Evolutionary conservation across 2,329 filamentous ascomycete genomes (phyloP).

Genomic region (Monosporascus sp.): DNA sequence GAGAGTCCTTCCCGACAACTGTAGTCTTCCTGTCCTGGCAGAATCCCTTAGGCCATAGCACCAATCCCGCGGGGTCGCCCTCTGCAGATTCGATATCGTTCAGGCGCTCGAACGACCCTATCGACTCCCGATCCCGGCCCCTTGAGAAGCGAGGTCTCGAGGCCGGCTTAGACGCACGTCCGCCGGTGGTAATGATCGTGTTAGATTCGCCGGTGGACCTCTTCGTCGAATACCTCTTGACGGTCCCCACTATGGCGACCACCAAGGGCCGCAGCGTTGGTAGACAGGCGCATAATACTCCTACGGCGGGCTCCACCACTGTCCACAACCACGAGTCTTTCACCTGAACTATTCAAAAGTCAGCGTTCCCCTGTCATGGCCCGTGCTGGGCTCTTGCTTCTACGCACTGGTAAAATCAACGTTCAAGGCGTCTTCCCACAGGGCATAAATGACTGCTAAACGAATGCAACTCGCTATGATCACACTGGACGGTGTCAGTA

Average conservation of each 20-base stretch:
- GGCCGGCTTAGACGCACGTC: background rate
- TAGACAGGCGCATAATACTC: background rate
- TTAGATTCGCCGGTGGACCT: background rate
- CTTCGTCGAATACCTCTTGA: background rate
- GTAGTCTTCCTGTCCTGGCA: background rate
- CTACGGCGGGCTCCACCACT: background rate
- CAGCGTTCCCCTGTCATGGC: background rate
- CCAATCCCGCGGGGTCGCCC: background rate
- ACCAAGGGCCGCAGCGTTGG: background rate
- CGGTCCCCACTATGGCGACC: background rate
- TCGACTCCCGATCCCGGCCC: background rate
- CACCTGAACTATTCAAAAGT: background rate
- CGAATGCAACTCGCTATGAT: background rate
- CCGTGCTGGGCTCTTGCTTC: too few relatives aligned
- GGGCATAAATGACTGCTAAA: background rate
- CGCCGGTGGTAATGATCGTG: background rate
- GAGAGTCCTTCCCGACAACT: background rate
- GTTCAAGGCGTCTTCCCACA: background rate
- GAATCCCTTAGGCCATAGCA: background rate
- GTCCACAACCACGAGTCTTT: background rate
- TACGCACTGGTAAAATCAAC: background rate
- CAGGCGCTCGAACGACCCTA: background rate
- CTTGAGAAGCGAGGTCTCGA: background rate
- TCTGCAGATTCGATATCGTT: background rate
- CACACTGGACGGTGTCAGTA: background rate